Evolutionary conservation across 352 stramenopile genomes (phyloP), one percentile per base, ranked within the genome.

Genomic region (Blastocystis sp.): DNA sequence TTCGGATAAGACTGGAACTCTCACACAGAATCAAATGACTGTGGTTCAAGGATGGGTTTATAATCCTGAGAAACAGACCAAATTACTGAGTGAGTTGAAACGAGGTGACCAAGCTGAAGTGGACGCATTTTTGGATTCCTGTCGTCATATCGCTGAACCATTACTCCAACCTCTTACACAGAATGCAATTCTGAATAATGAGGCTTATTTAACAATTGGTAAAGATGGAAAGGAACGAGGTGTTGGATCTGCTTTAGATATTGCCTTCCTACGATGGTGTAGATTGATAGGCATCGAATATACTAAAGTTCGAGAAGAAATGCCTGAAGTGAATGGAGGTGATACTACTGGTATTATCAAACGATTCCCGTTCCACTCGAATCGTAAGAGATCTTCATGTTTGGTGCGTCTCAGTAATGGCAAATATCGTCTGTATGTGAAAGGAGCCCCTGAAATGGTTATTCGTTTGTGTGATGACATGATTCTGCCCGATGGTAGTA

Each of bases 21-120:
- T 98, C 32, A 98, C 95, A 0, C 93, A 97, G 86, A 98, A 98
- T 90, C 96, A 95, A 61, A 98, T 98, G 95, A 98, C 94, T 3
- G 94, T 98, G 11, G 94, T 98, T 6, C 91, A 95, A 87, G 93
- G 93, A 35, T 95, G 93, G 89, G 89, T 94, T 1, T 88, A 93
- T 0, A 92, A 92, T 4, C 88, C 91, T 65, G 90, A 93, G 35
- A 93, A 92, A 74, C 51, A 69, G 35, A 74, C 46, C 9, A 32
- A 86, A 12, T 27, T 61, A 9, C 32, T 88, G 52, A 69, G 59
- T 39, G 74, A 88, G 32, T 43, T 77, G 66, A 88, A 85, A n/a
- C 32, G 49, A 3, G 74, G 74, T 29, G 74, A 85, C 21, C 32
- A 85, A 37, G 43, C 58, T 46, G 74, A 85, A 37, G 32, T 58